Percentiles rank a stretch among this genome's conserved stretches.
These are phyloP conservation scores for Phytophthora idaei DNA, from an alignment of 352 stramenopile genomes.

Conservation along the genomic window DNA sequence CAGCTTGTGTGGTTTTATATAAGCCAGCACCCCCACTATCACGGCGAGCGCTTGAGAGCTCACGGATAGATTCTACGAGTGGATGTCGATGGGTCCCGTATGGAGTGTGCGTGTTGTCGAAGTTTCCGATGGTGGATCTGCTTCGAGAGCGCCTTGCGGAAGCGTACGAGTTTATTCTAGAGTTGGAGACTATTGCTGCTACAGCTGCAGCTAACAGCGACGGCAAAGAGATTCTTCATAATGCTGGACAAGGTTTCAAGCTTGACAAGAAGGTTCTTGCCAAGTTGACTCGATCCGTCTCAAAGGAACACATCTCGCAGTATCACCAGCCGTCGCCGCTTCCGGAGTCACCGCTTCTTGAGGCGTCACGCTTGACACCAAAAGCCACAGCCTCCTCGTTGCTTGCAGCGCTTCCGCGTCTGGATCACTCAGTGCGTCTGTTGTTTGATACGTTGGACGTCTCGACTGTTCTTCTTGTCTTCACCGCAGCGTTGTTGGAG, in stretches of 20 bases:
- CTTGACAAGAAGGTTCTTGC: conserved; percentile 82
- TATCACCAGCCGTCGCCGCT: conserved; percentile 47
- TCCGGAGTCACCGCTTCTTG: conserved; percentile 41
- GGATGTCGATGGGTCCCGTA: conserved; percentile 77
- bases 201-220: conserved; percentile 32
- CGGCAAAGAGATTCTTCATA: conserved; percentile 16
- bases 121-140: conserved; percentile 80
- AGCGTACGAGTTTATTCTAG: conserved; percentile 83
- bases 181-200: conserved; percentile 63
- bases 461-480: conserved; percentile 74
- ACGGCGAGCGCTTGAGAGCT: conserved; percentile 61
- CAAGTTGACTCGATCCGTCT: conserved; percentile 74
- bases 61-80: conserved; percentile 48
- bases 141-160: conserved; percentile 81
- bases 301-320: conserved; percentile 66
- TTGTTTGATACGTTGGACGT: conserved; percentile 85
- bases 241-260: conserved; percentile 49
- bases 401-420: conserved; percentile 54
- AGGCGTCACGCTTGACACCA: conserved; percentile 34
- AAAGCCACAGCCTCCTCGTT: conserved; percentile 42
- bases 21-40: conserved; percentile 72
- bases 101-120: conserved; percentile 82
- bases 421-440: conserved; percentile 80
- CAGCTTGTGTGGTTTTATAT: conserved; percentile 81
- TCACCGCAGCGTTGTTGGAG: conserved; percentile 80